Base-by-base conservation (phyloP, 2,329 filamentous ascomycete species). In the Colletotrichum somersetense region DNA sequence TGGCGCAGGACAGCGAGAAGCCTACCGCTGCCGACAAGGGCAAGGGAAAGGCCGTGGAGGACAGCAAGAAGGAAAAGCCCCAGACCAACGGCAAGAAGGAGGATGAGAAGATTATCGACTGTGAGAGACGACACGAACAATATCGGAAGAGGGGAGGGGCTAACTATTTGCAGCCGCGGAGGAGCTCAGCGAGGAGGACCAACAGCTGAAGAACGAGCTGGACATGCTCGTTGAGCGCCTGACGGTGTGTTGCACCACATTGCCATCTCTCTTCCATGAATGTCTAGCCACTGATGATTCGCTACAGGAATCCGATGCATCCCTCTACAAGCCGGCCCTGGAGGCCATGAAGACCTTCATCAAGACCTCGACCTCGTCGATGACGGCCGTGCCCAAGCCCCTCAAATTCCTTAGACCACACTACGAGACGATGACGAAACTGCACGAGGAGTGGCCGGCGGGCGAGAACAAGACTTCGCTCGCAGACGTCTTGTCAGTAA, bases 301-400 rank as follows among this genome's bases (percentile, higher is more conserved):
- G 55, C 56, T 73, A 3, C 79, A 97, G 94, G 96, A 98, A 86
- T 88, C 92, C 76, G 93, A 98, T 84, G 88, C 89, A 76, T 91
- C 91, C 71, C 92, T 98, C 77, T 98, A 98, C 87, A 96, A 95
- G 82, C 90, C 95, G 72, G 93, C 96, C 66, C 87, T 99, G 76
- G 95, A 98, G 83, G 93, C 95, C 76, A 98, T 99, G 91, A 98
- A 98, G 87, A 94, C 92, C 79, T 97, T 94, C 80, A 99, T 99
- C 88, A 98, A 98, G 87, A 99, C 96, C 67, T 97, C 96, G 72
- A 99, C 96, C 76, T 98, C 95, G 72, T 99, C 97, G 57, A 99
- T 99, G 96, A 99, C 96, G 61, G 96, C 96, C 72, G 96, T 99
- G 74, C 96, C 97, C 33, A 99, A 99, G 85, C 96, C 96, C 44